Evolutionary conservation across 805 yeast species (phyloP), one percentile per base, ranked within the genome.

Genomic region (Kodamaea neixiangensis): DNA sequence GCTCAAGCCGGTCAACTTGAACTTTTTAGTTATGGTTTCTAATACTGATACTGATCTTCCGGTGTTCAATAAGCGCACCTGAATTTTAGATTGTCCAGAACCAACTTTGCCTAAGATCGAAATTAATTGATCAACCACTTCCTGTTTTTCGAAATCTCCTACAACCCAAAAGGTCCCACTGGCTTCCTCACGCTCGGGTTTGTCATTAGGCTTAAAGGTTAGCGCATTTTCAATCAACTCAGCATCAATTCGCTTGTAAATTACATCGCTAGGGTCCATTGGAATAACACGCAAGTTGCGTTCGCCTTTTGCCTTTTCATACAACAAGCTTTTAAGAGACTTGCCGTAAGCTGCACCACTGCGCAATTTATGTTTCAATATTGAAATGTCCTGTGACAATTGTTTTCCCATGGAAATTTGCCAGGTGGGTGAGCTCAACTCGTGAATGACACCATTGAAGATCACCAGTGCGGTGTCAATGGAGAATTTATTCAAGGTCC

Each of bases 401-500:
- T 85, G 87, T 34, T 67, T 73, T 3, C 81, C 75, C 59, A 86
- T 65, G 1, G 77, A 62, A 40, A 70, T 69, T 54, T 83, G 82
- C 87, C 89, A 86, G 3, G 76, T 71, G 1, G 75, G 62, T 3
- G 72, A 67, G 34, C 68, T 72, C 56, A 85, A 73, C 2, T 76
- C 77, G 52, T 73, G 68, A 14, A 87, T 76, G 5, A 85, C 83
- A 41, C 98, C 98, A 65, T 93, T 87, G 22, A 82, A 80, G 46
- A 90, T 76, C 3, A 89, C 69, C 0, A 79, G 65, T 0, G 93
- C 84, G 1, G 64, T 62, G 0, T 59, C 58, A 21, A 85, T 65
- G 5, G 78, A 74, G 46, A 63, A 69, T 35, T 52, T 59, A 10
- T 56, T 47, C 10, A 69, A 61, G 6, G 69, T 59, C 9, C 52